These are phyloP conservation scores for Dothistroma septosporum DNA, from an alignment of 2,329 filamentous ascomycete genomes.

Conservation along the genomic window DNA sequence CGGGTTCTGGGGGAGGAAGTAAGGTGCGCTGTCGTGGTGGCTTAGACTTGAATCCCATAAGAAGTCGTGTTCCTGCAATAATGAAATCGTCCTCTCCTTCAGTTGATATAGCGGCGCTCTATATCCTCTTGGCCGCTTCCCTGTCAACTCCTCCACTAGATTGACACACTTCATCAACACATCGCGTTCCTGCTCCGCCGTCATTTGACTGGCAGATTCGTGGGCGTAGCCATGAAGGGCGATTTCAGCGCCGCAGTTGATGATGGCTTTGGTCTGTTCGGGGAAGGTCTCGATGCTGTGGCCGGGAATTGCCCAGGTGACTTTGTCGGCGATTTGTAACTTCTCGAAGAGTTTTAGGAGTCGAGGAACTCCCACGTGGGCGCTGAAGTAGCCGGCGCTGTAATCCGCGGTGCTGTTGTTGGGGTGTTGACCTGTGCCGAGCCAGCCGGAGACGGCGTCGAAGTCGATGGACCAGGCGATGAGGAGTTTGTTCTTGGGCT, in stretches of 20 bases:
- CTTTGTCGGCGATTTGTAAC: constrained; percentile 48
- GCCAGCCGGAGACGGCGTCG: constrained; percentile 58
- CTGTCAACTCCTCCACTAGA: constrained; percentile 42
- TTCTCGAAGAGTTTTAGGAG: constrained; percentile 53
- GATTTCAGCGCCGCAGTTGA: constrained; percentile 53
- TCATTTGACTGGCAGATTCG: constrained; percentile 46
- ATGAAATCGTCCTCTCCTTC: constrained; percentile 45
- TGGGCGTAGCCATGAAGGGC: constrained; percentile 51
- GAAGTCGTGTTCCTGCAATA: constrained; percentile 49
- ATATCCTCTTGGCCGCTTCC: constrained; percentile 48
- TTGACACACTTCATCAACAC: constrained; percentile 48
- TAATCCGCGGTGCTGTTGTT: constrained; percentile 56
- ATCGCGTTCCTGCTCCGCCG: constrained; percentile 47
- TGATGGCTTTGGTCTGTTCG: constrained; percentile 46
- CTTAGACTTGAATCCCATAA: constrained; percentile 51
- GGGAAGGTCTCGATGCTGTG: constrained; percentile 58
- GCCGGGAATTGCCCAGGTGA: constrained; percentile 59
- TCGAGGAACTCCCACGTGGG: constrained; percentile 54
- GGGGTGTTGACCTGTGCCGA: constrained; percentile 53
- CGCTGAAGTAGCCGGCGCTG: constrained; percentile 53
- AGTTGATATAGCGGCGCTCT: constrained; percentile 52
- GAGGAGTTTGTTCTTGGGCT: constrained; percentile 34
- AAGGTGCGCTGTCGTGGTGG: constrained; percentile 50
- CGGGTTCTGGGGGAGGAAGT: constrained; percentile 42
- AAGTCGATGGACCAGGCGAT: constrained; percentile 48